phyloP scores from a whole-genome alignment of 805 yeast species.

The Citeromyces matritensis region DNA sequence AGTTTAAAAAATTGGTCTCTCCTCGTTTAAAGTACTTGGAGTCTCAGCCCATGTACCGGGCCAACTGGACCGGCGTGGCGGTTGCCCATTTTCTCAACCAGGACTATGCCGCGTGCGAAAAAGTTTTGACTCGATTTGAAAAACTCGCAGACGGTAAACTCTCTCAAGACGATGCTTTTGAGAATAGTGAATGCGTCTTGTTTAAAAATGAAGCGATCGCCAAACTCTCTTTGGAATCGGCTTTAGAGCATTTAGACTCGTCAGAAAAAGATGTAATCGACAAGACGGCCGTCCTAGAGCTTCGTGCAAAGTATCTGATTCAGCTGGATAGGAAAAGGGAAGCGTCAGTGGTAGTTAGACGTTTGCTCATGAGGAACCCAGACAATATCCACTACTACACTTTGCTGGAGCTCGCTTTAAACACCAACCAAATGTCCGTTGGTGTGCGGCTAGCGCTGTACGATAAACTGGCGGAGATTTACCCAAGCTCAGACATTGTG shows the following conservation, averaged over 20 bases:
- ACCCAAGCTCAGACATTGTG: slow-evolving; percentile 78
- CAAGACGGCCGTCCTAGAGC: slow-evolving; percentile 45
- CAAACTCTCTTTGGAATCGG: slow-evolving; percentile 46
- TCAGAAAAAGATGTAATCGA: slow-evolving; percentile 32
- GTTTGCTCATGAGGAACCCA: slow-evolving; percentile 72
- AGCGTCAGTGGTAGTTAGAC: slow-evolving; percentile 55
- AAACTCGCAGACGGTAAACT: slow-evolving; percentile 54
- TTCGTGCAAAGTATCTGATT: slow-evolving; percentile 47
- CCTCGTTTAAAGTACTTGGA: slow-evolving; percentile 60
- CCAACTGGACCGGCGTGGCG: slow-evolving; percentile 83
- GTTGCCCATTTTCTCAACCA: slow-evolving; percentile 69
- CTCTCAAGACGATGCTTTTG: slow-evolving; percentile 52
- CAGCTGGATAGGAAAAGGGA: slow-evolving; percentile 41
- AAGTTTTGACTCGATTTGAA: slow-evolving; percentile 64
- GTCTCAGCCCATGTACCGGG: slow-evolving; percentile 66
- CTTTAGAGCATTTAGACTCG: slow-evolving; percentile 40
- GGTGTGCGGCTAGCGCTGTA: slow-evolving; percentile 45
- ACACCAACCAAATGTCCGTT: slow-evolving; percentile 26
- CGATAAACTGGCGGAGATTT: slow-evolving; percentile 46
- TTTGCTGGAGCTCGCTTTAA: slow-evolving; percentile 51
- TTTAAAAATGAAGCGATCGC: slow-evolving; percentile 57
- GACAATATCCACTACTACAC: slow-evolving; percentile 56
- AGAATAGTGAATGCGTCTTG: slow-evolving; percentile 67
- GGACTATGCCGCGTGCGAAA: slow-evolving; percentile 54
- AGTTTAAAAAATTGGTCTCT: slow-evolving; percentile 42